These are phyloP conservation scores for Remersonia thermophila DNA, from an alignment of 2,329 filamentous ascomycete species.

Conservation along the genomic window DNA sequence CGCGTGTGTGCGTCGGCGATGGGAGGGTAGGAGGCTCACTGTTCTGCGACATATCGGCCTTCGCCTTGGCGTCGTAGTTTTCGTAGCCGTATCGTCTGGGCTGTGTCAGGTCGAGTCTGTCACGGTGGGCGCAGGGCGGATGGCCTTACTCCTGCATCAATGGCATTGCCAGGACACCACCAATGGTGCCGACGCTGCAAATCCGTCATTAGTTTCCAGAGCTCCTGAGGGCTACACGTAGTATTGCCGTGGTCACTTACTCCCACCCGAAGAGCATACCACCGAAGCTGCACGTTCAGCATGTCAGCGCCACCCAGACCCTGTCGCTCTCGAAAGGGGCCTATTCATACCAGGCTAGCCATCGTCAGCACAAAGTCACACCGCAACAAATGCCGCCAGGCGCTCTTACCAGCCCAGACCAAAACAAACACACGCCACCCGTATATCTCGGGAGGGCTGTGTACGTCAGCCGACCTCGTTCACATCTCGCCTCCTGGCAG, in stretches of 20 bases:
- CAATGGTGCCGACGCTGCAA: not conserved
- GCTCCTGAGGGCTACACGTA: constrained; percentile 26
- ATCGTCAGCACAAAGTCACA: not conserved
- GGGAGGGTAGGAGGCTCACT: too few relatives aligned
- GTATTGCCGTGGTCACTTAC: constrained; percentile 30
- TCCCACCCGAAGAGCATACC: constrained; percentile 48
- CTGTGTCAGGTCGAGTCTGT: not conserved
- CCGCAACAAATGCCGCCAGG: not conserved
- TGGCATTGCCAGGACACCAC: constrained; percentile 4
- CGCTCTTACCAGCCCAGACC: not conserved
- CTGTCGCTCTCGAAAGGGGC: too few relatives aligned
- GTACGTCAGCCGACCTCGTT: not conserved
- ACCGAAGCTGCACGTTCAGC: constrained; percentile 23
- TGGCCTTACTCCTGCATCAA: constrained; percentile 27
- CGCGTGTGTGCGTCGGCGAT: too few relatives aligned
- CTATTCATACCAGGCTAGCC: not conserved
- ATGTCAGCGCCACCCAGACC: not conserved
- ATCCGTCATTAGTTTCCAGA: constrained; percentile 11
- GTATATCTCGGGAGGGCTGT: not conserved
- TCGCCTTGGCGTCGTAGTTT: not conserved
- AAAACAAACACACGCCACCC: not conserved
- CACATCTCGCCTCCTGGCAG: not conserved
- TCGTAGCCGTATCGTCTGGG: constrained; percentile 1
- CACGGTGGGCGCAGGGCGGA: not conserved
- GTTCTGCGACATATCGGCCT: constrained; percentile 10